Evolutionary conservation across 2,329 filamentous ascomycete genomes (phyloP).

Genomic region (Tolypocladium endophyticum): DNA sequence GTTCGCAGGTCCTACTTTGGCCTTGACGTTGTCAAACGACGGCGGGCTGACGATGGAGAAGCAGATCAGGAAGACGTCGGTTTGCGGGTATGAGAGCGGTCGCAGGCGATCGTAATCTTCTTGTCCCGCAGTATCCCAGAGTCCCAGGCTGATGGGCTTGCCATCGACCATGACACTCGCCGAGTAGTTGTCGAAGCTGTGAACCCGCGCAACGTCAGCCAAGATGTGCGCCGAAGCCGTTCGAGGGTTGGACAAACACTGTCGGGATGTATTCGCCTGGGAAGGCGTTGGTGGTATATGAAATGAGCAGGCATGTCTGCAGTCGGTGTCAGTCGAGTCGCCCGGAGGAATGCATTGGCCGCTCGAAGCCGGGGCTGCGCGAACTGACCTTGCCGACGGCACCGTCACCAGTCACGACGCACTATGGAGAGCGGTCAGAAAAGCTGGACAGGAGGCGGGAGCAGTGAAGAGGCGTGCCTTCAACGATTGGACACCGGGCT

Average conservation of each 20-base stretch:
- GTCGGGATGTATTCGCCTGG: slow-evolving; percentile 99
- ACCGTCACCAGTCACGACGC: slow-evolving; percentile 98
- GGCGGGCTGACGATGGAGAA: slow-evolving; percentile 97
- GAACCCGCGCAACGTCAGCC: slow-evolving; percentile 2
- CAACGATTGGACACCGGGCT: slow-evolving; percentile 74
- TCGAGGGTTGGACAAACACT: slow-evolving; percentile 53
- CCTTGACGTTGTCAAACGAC: slow-evolving; percentile 97
- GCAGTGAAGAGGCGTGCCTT: slow-evolving; percentile 50
- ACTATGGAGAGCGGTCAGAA: slow-evolving; percentile 44
- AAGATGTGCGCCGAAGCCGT: slow-evolving; percentile 2
- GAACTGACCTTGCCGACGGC: slow-evolving; percentile 82
- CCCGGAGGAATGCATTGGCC: background rate
- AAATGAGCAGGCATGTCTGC: slow-evolving; percentile 97
- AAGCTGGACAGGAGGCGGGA: background rate
- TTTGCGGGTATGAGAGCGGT: slow-evolving; percentile 94
- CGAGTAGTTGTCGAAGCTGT: slow-evolving; percentile 95
- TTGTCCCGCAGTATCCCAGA: slow-evolving; percentile 98
- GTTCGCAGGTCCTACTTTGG: slow-evolving; percentile 57
- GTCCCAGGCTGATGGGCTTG: slow-evolving; percentile 89
- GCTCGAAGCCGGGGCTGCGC: background rate
- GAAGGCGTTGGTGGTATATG: slow-evolving; percentile 98
- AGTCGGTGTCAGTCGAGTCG: slow-evolving; percentile 16
- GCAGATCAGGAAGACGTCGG: slow-evolving; percentile 96
- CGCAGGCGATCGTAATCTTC: slow-evolving; percentile 96
- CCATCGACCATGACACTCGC: slow-evolving; percentile 98